Conservation (phyloP, 2,329 filamentous ascomycete species). For the Camptophora hylomeconis region DNA sequence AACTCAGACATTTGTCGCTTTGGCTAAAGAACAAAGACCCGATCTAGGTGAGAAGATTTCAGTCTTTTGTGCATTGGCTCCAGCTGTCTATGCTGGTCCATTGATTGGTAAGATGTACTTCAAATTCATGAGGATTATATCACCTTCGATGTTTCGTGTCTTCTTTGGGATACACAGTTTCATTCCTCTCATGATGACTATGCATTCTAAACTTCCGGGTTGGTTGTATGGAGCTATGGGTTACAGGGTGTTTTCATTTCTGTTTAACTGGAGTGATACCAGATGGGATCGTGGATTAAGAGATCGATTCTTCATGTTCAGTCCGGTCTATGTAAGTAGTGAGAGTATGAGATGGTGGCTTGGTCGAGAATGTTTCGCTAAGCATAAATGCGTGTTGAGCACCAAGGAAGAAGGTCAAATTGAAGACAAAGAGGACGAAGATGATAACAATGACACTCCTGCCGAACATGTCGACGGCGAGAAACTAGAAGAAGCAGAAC, state of each 20-base stretch:
- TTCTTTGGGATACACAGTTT: conserved; percentile 89
- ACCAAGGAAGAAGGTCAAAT: conserved; percentile 61
- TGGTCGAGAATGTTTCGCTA: conserved; percentile 70
- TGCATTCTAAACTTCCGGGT: conserved; percentile 55
- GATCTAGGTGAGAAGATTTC: conserved; percentile 71
- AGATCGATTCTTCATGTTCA: conserved; percentile 79
- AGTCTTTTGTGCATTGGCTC: conserved; percentile 82
- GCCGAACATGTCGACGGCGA: conserved; percentile 18
- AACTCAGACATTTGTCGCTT: conserved; percentile 71
- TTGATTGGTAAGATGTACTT: conserved; percentile 80
- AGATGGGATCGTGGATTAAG: conserved; percentile 73
- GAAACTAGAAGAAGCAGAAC: conserved; percentile 8
- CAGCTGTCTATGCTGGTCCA: conserved; percentile 79
- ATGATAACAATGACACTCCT: conserved; percentile 44
- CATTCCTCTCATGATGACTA: conserved; percentile 84
- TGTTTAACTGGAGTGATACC: conserved; percentile 76
- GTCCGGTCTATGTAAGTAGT: conserved; percentile 77
- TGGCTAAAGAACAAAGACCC: conserved; percentile 81
- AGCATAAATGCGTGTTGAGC: conserved; percentile 74
- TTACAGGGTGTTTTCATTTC: conserved; percentile 77
- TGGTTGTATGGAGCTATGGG: conserved; percentile 66
- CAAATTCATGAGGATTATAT: conserved; percentile 76
- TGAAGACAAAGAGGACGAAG: conserved; percentile 30
- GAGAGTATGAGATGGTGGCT: conserved; percentile 96
- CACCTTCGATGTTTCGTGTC: conserved; percentile 60